Conservation (phyloP, 768 basidiomycete species). For the Termitomyces sp. region DNA sequence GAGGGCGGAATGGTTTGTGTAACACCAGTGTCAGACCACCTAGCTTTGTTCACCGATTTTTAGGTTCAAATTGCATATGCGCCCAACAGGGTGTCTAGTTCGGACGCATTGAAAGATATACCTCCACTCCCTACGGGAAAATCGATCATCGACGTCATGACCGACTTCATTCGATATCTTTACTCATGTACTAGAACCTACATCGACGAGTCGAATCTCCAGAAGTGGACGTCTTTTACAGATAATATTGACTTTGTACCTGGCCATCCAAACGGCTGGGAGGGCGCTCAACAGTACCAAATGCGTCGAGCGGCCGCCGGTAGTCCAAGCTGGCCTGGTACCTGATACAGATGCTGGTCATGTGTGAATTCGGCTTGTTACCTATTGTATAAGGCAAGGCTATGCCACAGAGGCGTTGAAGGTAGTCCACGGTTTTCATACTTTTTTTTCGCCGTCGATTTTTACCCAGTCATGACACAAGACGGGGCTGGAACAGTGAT, state of each 20-base stretch:
- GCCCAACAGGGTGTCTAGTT: too few species aligned
- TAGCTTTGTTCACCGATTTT: too few species aligned
- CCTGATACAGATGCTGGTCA: slow-evolving; percentile 18
- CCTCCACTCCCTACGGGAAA: neutral
- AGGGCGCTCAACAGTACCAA: neutral
- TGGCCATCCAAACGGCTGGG: neutral
- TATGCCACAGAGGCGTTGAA: slow-evolving; percentile 28
- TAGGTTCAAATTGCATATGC: too few species aligned
- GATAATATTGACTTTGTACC: neutral
- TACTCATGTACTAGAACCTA: neutral
- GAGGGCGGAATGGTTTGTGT: too few species aligned
- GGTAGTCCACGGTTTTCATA: slow-evolving; percentile 10
- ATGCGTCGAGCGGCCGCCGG: neutral
- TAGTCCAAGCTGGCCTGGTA: neutral
- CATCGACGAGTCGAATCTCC: neutral
- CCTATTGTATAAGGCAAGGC: slow-evolving; percentile 61
- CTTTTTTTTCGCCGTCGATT: too few species aligned
- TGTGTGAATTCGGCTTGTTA: slow-evolving; percentile 45
- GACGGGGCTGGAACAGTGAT: neutral
- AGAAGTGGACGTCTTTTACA: neutral
- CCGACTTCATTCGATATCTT: neutral
- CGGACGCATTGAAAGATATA: too few species aligned
- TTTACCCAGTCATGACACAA: too few species aligned
- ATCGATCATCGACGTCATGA: neutral
- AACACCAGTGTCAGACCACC: too few species aligned